These are phyloP conservation scores for Stemphylium lycopersici DNA, from an alignment of 2,329 filamentous ascomycete genomes.

Conservation along the genomic window DNA sequence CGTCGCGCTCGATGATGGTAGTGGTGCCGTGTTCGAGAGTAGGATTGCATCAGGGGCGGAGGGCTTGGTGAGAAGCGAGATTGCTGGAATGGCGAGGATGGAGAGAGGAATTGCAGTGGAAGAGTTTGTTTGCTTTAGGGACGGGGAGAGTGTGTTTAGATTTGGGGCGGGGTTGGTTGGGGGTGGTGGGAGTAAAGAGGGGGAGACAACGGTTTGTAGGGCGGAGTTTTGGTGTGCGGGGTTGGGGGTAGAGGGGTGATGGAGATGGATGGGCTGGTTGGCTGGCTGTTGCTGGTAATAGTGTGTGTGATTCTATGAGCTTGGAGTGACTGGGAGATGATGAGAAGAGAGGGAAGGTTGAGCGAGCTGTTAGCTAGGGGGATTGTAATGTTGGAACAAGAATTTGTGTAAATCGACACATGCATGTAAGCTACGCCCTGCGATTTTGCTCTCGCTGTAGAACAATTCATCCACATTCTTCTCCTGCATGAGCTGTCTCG, in stretches of 20 bases:
- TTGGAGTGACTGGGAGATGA: too few relatives aligned
- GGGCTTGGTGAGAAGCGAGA: conserved; percentile 13
- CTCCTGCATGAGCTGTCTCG: too few relatives aligned
- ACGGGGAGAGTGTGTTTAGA: conserved; percentile 20
- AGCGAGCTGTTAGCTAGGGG: too few relatives aligned
- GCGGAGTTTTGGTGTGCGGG: conserved; percentile 29
- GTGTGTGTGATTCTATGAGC: too few relatives aligned
- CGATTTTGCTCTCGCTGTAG: too few relatives aligned
- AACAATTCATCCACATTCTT: not conserved
- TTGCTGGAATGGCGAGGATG: conserved; percentile 22
- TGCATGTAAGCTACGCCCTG: too few relatives aligned
- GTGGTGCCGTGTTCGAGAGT: conserved; percentile 5
- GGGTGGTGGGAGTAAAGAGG: too few relatives aligned
- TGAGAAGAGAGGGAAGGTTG: not conserved
- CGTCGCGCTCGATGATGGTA: not conserved
- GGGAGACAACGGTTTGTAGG: conserved; percentile 14
- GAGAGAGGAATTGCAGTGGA: conserved; percentile 8
- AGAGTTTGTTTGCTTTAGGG: conserved; percentile 28
- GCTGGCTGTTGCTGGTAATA: too few relatives aligned
- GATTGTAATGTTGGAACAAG: not conserved
- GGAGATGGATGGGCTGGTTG: too few relatives aligned
- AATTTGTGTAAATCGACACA: not conserved
- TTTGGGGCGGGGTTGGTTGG: conserved; percentile 9
- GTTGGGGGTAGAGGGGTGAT: conserved; percentile 3
- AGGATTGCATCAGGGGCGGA: conserved; percentile 19